Base-by-base conservation (phyloP, 176 grass and related monocot species). In the Typha latifolia region DNA sequence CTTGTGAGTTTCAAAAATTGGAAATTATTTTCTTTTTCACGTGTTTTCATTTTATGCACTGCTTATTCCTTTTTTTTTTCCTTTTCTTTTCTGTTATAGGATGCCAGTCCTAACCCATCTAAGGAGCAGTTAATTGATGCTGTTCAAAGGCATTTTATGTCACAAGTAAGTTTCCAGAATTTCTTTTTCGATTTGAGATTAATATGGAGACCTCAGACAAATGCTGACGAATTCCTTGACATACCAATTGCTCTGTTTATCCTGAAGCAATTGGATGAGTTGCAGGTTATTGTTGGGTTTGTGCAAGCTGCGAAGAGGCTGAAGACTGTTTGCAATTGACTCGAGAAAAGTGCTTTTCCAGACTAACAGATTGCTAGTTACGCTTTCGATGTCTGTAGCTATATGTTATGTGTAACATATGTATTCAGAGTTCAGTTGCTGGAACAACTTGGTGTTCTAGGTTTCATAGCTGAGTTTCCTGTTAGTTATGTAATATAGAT, bases 91-190 rank as follows among this genome's bases (percentile, higher is more conserved):
- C 51, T 53, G 14, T 53, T 12, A 62, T 72, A 89, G 90, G 80
- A 86, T 86, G 80, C 80, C 22, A 84, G 26, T 62, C 80, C 82
- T 71, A 95, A 95, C 48, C 90, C 82, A 43, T 95, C 90, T 51
- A 89, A 77, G 74, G 90, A 89, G 73, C 82, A 95, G 61, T 64
- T 95, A 56, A 62, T 95, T 79, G 86, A 95, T 72, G 82, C 77
- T 64, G 90, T 89, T 69, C 86, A 82, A 56, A 86, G 80, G 80
- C 90, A 95, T 77, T 95, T 95, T 63, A 81, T 84, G 80, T 79
- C 86, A 43, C 90, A 95, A 74, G 90, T 95, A 80, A 57, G 13
- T 62, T 59, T 8, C 16, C 18, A 59, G 20, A 22, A 14, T 59
- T 59, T 59, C 53, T 19, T 59, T 59, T 59, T 59, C 3, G 2